These are phyloP conservation scores for Auricularia cornea DNA, from an alignment of 768 basidiomycete species.

Conservation along the genomic window DNA sequence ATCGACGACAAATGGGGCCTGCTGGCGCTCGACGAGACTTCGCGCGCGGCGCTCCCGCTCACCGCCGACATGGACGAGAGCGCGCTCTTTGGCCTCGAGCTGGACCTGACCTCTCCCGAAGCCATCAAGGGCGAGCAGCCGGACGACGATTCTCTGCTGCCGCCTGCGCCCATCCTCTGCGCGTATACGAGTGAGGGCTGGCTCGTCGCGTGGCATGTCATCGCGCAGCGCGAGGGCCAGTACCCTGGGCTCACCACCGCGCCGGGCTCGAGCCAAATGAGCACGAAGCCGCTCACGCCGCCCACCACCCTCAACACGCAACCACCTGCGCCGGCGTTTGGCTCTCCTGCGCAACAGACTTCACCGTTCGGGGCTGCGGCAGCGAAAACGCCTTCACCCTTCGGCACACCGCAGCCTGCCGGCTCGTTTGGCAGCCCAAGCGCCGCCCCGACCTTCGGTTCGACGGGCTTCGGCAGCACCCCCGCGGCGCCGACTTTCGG, in stretches of 20 bases:
- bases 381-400: constrained; percentile 11
- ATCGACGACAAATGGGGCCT: constrained; percentile 36
- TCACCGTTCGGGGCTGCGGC: constrained; percentile 9
- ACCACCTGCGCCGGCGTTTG: neutral
- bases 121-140: constrained; percentile 30
- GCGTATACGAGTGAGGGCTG: constrained; percentile 76
- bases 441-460: constrained; percentile 8
- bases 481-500: constrained; percentile 9
- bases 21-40: constrained; percentile 40
- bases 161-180: constrained; percentile 55
- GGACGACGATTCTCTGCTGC: constrained; percentile 27
- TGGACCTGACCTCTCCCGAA: constrained; percentile 52
- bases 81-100: constrained; percentile 50
- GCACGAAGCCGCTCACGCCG: neutral
- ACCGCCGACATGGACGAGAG: constrained; percentile 66
- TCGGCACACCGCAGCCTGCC: constrained; percentile 14
- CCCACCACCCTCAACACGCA: constrained; percentile 2
- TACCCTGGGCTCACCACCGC: constrained; percentile 48
- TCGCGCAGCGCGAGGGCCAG: constrained; percentile 42
- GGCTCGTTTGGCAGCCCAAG: constrained; percentile 23
- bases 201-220: constrained; percentile 61
- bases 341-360: neutral
- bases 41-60: constrained; percentile 53
- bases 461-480: constrained; percentile 6
- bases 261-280: constrained; percentile 7